Conservation (phyloP, 768 basidiomycete genomes). For the Russula dissimulans region DNA sequence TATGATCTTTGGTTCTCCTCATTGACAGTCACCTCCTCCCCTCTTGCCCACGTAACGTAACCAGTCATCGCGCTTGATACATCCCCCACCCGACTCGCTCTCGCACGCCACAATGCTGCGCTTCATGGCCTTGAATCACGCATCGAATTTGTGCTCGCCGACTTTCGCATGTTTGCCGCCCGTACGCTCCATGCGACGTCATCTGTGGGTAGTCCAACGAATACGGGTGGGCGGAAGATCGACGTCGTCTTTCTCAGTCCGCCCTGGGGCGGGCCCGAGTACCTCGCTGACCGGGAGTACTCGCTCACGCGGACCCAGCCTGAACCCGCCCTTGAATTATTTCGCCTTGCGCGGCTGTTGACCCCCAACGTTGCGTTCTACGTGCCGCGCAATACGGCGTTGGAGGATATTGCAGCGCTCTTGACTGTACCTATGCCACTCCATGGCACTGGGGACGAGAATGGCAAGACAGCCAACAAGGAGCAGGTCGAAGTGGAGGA, state of each 20-base stretch:
- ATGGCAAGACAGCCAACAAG: not conserved
- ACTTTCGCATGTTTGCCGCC: constrained; percentile 78
- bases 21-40: not conserved
- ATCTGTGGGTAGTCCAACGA: not conserved
- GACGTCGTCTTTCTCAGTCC: constrained; percentile 92
- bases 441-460: not conserved
- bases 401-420: constrained; percentile 62
- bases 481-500: constrained; percentile 89
- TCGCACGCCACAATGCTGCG: constrained; percentile 88
- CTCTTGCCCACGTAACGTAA: not conserved
- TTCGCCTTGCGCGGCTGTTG: constrained; percentile 57
- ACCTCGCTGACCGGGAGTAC: constrained; percentile 51
- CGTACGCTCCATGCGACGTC: not conserved
- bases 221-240: constrained; percentile 39
- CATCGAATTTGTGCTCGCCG: constrained; percentile 87
- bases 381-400: constrained; percentile 70
- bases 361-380: constrained; percentile 84
- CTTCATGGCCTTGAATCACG: constrained; percentile 92
- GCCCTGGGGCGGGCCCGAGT: constrained; percentile 89
- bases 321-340: constrained; percentile 75
- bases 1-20: not conserved
- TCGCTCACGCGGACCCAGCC: constrained; percentile 67
- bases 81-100: constrained; percentile 71
- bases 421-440: constrained; percentile 20
- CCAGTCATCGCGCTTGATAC: constrained; percentile 91